Evolutionary conservation across 768 basidiomycete species (phyloP).

Genomic region (Neoboletus magnificus): DNA sequence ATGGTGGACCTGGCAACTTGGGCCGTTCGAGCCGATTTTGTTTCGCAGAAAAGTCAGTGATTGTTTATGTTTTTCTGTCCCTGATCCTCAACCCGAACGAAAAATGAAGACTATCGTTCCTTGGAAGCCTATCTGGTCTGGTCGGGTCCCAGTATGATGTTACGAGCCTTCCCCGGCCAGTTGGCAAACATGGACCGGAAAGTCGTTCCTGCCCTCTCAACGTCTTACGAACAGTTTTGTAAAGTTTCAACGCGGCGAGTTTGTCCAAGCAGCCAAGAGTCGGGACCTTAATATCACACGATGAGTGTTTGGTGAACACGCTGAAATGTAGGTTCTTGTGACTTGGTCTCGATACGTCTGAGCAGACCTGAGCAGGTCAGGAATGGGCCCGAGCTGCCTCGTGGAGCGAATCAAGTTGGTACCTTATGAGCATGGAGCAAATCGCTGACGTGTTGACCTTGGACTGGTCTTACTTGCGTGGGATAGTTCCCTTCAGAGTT

Average conservation of each 20-base stretch:
- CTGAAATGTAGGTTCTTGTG: constrained; percentile 8
- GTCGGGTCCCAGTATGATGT: constrained; percentile 8
- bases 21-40: constrained; percentile 5
- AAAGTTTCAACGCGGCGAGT: neutral
- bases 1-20: constrained; percentile 10
- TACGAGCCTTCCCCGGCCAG: constrained; percentile 12
- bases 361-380: neutral
- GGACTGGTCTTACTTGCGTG: constrained; percentile 20
- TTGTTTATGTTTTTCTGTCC: neutral
- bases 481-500: constrained; percentile 9
- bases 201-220: neutral
- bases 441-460: neutral
- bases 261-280: neutral
- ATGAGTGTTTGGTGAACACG: neutral
- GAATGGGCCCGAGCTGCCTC: neutral
- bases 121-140: constrained; percentile 12
- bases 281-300: neutral
- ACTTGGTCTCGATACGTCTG: neutral
- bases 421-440: neutral
- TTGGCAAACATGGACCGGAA: constrained; percentile 7
- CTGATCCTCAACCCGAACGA: neutral
- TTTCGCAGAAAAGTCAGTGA: constrained; percentile 8
- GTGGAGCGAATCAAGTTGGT: constrained; percentile 16
- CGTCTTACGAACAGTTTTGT: constrained; percentile 11
- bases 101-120: neutral